phyloP scores from a whole-genome alignment of 208 protist genomes.

The Balamuthia mandrillaris region DNA sequence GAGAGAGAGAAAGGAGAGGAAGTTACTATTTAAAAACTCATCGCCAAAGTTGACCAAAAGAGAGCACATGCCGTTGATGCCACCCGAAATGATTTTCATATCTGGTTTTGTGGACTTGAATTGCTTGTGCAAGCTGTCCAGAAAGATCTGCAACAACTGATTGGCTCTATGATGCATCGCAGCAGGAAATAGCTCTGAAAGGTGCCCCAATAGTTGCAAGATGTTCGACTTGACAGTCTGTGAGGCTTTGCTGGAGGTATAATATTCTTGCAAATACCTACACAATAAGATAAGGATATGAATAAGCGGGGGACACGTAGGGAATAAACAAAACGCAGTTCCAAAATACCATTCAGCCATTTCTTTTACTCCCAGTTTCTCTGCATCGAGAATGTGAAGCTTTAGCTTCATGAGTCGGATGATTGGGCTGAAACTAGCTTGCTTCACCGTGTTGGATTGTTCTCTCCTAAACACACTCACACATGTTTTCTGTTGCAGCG shows the following conservation, averaged over 20 bases:
- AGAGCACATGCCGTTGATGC: conserved; percentile 33
- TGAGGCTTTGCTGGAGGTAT: conserved; percentile 27
- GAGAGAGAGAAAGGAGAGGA: background rate
- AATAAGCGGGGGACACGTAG: background rate
- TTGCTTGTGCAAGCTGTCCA: conserved; percentile 41
- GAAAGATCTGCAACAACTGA: conserved; percentile 40
- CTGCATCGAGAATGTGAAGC: conserved; percentile 35
- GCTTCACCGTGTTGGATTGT: conserved; percentile 48
- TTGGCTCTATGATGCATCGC: conserved; percentile 31
- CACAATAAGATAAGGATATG: background rate
- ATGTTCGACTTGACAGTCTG: conserved; percentile 32
- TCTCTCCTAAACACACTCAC: conserved; percentile 37
- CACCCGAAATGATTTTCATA: conserved; percentile 52
- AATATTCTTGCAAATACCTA: conserved; percentile 24
- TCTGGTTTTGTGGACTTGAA: conserved; percentile 39
- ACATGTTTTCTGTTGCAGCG: conserved; percentile 19
- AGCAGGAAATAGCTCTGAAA: conserved; percentile 30
- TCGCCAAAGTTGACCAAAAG: conserved; percentile 41
- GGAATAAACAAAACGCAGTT: background rate
- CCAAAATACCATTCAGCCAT: conserved; percentile 40
- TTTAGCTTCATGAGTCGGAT: conserved; percentile 44
- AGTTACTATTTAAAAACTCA: conserved; percentile 26
- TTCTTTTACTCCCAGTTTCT: conserved; percentile 38
- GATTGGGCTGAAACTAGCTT: conserved; percentile 32
- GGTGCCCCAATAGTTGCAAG: conserved; percentile 32